Evolutionary conservation across 2,329 filamentous ascomycete genomes (phyloP).

Genomic region (Tolypocladium ophioglossoides): DNA sequence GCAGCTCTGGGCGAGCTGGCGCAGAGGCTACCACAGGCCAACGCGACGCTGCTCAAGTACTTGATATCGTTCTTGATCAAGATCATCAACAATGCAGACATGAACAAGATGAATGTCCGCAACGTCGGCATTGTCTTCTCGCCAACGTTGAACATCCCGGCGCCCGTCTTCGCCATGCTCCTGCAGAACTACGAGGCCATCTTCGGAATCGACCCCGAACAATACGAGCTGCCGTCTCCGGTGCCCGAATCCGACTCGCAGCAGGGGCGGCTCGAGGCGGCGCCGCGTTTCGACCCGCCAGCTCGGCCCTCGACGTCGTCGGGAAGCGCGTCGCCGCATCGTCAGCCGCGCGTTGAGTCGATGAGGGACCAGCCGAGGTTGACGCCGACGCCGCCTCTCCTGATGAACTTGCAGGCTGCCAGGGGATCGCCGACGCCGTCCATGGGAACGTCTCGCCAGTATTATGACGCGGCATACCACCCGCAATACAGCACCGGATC

Average conservation of each 20-base stretch:
- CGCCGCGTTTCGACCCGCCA: slow-evolving; percentile 22
- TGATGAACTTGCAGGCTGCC: slow-evolving; percentile 17
- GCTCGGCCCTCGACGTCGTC: slow-evolving; percentile 39
- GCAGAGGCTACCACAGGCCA: slow-evolving; percentile 67
- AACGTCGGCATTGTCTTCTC: slow-evolving; percentile 98
- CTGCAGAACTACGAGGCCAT: slow-evolving; percentile 82
- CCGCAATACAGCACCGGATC: slow-evolving; percentile 23
- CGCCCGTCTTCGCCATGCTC: slow-evolving; percentile 87
- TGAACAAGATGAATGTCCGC: slow-evolving; percentile 97
- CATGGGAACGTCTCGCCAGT: slow-evolving; percentile 12
- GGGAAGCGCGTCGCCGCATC: slow-evolving; percentile 39
- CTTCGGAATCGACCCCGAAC: slow-evolving; percentile 62
- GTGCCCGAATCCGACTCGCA: slow-evolving; percentile 26
- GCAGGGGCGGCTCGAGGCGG: slow-evolving; percentile 17
- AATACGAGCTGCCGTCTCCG: slow-evolving; percentile 45
- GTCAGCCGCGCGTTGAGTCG: slow-evolving; percentile 28
- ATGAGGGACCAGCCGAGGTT: slow-evolving; percentile 19
- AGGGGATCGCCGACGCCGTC: slow-evolving; percentile 35
- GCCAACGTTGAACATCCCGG: slow-evolving; percentile 90
- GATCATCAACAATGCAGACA: slow-evolving; percentile 79
- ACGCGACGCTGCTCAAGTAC: slow-evolving; percentile 72
- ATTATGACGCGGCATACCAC: slow-evolving; percentile 34
- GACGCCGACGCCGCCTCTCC: slow-evolving; percentile 42
- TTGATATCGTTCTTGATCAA: slow-evolving; percentile 81
- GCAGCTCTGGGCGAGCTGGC: slow-evolving; percentile 66